Evolutionary conservation across 345 rosid species (phyloP).

Genomic region (Salix dunnii): DNA sequence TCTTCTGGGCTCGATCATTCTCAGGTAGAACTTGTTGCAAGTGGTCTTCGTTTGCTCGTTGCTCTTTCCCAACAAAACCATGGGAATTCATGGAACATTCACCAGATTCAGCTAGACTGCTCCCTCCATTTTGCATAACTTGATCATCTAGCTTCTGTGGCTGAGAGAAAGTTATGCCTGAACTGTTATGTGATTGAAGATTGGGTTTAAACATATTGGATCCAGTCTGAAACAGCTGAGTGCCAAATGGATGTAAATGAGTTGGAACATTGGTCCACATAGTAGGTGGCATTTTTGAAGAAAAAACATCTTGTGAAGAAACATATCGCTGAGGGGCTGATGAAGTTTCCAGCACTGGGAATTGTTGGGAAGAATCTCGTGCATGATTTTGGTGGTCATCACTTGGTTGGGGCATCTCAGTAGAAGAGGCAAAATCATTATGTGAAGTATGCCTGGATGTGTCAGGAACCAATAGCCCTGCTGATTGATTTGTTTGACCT

Average conservation of each 20-base stretch:
- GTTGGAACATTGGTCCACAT: constrained; percentile 35
- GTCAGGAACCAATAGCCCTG: constrained; percentile 15
- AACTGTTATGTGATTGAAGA: constrained; percentile 32
- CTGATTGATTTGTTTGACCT: constrained; percentile 10
- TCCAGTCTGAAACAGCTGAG: constrained; percentile 34
- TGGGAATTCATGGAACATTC: constrained; percentile 32
- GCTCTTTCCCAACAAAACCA: constrained; percentile 38
- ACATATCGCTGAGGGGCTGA: constrained; percentile 27
- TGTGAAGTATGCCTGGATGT: constrained; percentile 8
- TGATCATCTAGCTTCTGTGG: constrained; percentile 37
- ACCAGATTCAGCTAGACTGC: constrained; percentile 34
- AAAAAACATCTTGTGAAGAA: constrained; percentile 22
- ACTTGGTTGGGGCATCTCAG: background rate
- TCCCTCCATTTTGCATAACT: constrained; percentile 34
- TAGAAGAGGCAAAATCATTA: constrained; percentile 9
- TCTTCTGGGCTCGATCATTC: constrained; percentile 24
- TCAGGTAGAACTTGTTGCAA: constrained; percentile 23
- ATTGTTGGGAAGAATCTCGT: constrained; percentile 25
- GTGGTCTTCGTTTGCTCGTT: constrained; percentile 27
- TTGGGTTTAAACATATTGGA: constrained; percentile 33
- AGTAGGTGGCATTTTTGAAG: constrained; percentile 23
- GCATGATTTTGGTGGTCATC: constrained; percentile 8
- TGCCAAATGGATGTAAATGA: constrained; percentile 22
- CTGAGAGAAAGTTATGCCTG: constrained; percentile 37
- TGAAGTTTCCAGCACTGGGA: constrained; percentile 34